Evolutionary conservation across 768 basidiomycete species (phyloP), one percentile per base, ranked within the genome.

Genomic region (Phylloporus sp.): DNA sequence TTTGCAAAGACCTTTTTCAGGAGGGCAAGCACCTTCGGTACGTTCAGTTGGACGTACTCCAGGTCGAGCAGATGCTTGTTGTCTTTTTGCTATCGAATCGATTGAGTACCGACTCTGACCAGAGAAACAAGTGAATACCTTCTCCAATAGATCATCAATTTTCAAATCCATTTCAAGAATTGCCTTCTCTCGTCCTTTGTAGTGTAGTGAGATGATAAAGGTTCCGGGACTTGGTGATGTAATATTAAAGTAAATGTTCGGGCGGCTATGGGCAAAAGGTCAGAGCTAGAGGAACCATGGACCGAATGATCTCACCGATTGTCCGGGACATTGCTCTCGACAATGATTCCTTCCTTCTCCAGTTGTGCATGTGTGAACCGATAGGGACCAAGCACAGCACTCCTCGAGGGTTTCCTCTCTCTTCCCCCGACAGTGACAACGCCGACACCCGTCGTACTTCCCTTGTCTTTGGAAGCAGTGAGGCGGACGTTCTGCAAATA

Each of bases 121-220:
- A 14, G 23, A 32, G 29, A 23, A 29, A 38, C 8, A 18, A 18
- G 24, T 6, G 54, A 79, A 23, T 53, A 92, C 93, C 86, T 97
- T 97, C 69, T 98, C 95, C 62, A 97, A 70, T 53, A 98, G 69
- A 69, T 99, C 95, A 67, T 99, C 95, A 58, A 98, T 96, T 73
- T 97, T 97, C 44, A 98, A 79, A 70, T 96, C 93, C 96, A 98
- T 98, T 77, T 99, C 96, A 29, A 98, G 79, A 58, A 99, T 98
- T 15, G 96, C 95, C 72, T 97, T 97, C 62, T 99, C 96, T 17
- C 96, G 81, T 33, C 96, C 96, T 69, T 96, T 97, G 73, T 98
- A 99, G 68, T 98, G 95, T 42, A 99, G 74, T 4, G 95, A 96
- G 54, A 99, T 99, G 66, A 99, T 94, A 69, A 97, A 99, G 9